These are phyloP conservation scores for Metarhizium album DNA, from an alignment of 2,329 filamentous ascomycete species.

Conservation along the genomic window DNA sequence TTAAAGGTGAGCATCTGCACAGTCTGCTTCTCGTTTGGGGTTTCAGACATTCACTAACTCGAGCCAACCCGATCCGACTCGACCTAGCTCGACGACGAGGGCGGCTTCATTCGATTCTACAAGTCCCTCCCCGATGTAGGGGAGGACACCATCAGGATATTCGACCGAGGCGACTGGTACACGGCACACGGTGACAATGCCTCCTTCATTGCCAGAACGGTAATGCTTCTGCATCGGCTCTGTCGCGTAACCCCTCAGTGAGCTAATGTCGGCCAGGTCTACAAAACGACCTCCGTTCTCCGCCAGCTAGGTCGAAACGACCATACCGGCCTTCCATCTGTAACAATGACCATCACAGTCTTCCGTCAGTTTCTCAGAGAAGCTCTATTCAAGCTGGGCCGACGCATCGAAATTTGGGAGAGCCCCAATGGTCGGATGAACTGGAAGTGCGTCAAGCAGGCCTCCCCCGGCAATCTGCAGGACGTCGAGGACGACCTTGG, in stretches of 20 bases:
- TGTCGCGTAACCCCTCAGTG: too few relatives aligned
- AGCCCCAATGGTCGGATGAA: constrained; percentile 67
- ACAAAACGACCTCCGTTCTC: constrained; percentile 94
- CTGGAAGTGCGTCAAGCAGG: constrained; percentile 87
- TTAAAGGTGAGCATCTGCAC: background rate
- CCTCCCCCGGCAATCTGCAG: constrained; percentile 91
- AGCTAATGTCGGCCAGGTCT: constrained; percentile 47
- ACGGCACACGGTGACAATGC: constrained; percentile 86
- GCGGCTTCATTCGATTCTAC: constrained; percentile 94
- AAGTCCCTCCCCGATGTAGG: constrained; percentile 66
- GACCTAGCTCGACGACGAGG: constrained; percentile 80
- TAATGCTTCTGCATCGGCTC: constrained; percentile 24
- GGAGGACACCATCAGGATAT: constrained; percentile 74
- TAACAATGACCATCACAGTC: constrained; percentile 90
- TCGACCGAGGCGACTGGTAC: constrained; percentile 91
- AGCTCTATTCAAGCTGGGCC: constrained; percentile 82
- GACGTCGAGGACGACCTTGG: constrained; percentile 95
- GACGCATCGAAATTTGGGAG: constrained; percentile 83
- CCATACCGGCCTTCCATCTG: constrained; percentile 77
- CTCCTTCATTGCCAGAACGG: constrained; percentile 68
- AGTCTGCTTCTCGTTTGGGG: background rate
- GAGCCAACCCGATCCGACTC: background rate
- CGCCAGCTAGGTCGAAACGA: constrained; percentile 78
- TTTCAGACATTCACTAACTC: background rate
- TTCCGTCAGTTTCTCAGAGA: constrained; percentile 94